Conservation (phyloP, 257 asterid species). For the Fraxinus anomala region DNA sequence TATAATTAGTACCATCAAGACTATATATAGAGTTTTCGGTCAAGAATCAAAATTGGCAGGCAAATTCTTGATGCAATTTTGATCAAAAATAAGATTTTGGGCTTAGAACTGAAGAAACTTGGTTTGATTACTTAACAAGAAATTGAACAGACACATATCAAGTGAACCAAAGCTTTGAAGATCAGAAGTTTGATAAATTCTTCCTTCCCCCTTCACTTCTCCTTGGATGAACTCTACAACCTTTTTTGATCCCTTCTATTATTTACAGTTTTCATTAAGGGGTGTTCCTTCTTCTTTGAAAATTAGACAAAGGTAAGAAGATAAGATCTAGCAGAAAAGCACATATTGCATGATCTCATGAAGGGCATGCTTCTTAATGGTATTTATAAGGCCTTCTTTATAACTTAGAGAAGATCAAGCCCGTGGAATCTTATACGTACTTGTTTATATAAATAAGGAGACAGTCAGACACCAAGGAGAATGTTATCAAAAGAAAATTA, state of each 20-base stretch:
- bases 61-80: not conserved
- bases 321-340: not conserved
- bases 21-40: slow-evolving; percentile 3
- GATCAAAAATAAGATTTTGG: not conserved
- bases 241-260: not conserved
- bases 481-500: not conserved
- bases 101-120: not conserved
- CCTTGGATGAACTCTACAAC: not conserved
- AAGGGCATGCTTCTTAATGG: not conserved
- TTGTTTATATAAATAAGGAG: not conserved
- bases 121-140: not conserved
- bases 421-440: not conserved
- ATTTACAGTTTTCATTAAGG: not conserved
- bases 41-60: slow-evolving; percentile 4
- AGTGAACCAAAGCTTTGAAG: not conserved
- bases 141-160: not conserved
- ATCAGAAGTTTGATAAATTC: not conserved
- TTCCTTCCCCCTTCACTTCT: not conserved
- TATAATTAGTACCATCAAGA: slow-evolving; percentile 5
- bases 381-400: not conserved
- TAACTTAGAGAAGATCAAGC: not conserved
- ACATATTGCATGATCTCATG: not conserved
- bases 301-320: not conserved
- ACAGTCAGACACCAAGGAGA: not conserved
- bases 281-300: not conserved